Conservation (phyloP, 495 filamentous ascomycete genomes). For the Penicillium paxilli region DNA sequence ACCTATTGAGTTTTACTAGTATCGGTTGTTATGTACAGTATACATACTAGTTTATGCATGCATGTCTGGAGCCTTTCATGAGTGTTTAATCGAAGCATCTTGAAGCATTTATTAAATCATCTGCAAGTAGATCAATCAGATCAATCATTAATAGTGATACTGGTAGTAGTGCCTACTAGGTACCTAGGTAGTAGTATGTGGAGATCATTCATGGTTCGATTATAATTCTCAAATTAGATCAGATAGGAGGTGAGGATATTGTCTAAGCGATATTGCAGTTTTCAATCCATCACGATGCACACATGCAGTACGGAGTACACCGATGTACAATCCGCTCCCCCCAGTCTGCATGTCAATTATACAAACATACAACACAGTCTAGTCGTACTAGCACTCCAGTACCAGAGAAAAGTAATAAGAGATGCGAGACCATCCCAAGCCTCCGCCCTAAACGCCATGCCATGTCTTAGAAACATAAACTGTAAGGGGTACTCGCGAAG, state of each 20-base stretch:
- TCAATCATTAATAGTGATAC: too few species aligned
- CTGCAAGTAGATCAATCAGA: too few species aligned
- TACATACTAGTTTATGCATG: too few species aligned
- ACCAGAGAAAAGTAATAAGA: conserved; percentile 1
- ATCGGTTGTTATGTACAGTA: too few species aligned
- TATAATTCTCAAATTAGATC: background rate
- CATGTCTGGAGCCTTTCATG: too few species aligned
- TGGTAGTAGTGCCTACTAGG: too few species aligned
- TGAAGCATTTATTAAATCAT: too few species aligned
- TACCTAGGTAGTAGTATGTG: too few species aligned
- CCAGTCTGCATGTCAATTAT: background rate
- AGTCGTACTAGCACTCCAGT: background rate
- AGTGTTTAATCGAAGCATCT: too few species aligned
- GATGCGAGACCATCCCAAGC: conserved; percentile 16
- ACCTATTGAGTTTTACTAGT: too few species aligned
- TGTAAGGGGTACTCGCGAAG: conserved; percentile 28
- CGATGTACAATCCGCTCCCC: background rate
- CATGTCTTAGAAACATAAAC: conserved; percentile 23
- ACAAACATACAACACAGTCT: conserved; percentile 1
- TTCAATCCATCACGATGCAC: too few species aligned
- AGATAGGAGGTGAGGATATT: background rate
- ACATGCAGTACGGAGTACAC: too few species aligned
- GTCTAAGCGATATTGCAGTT: background rate
- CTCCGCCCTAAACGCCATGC: conserved; percentile 27
- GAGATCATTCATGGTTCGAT: background rate